phyloP scores from a whole-genome alignment of 495 filamentous ascomycete genomes.

The Margaritispora aquatica region DNA sequence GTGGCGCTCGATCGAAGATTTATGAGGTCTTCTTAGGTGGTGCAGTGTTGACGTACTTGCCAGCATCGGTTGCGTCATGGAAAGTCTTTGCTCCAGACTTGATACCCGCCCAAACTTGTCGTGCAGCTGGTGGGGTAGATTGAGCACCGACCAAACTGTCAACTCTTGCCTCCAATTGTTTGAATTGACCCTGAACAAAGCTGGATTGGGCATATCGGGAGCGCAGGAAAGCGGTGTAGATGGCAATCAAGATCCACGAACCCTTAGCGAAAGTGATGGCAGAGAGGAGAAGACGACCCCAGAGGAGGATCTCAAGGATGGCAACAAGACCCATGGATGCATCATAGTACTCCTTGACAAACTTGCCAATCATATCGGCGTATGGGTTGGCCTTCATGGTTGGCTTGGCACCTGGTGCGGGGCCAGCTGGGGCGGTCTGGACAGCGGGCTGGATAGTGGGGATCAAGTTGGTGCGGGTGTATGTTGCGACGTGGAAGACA shows the following conservation, averaged over 20 bases:
- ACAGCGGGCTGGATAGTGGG: conserved; percentile 51
- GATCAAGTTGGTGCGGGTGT: conserved; percentile 64
- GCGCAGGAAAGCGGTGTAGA: conserved; percentile 92
- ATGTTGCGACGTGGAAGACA: conserved; percentile 93
- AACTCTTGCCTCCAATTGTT: conserved; percentile 61
- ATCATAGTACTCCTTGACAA: conserved; percentile 98
- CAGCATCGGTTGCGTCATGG: conserved; percentile 65
- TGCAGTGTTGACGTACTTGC: conserved; percentile 20
- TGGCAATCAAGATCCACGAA: conserved; percentile 75
- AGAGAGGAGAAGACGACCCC: conserved; percentile 72
- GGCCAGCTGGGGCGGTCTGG: conserved; percentile 33
- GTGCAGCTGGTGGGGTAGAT: conserved; percentile 76
- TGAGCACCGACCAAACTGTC: conserved; percentile 81
- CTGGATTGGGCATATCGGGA: conserved; percentile 83
- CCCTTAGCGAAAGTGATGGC: conserved; percentile 81
- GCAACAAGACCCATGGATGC: conserved; percentile 77
- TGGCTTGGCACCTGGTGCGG: conserved; percentile 57
- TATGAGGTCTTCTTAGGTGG: conserved; percentile 24
- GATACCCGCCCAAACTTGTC: conserved; percentile 74
- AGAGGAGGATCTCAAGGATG: conserved; percentile 68
- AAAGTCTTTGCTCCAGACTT: conserved; percentile 69
- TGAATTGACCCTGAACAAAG: conserved; percentile 80
- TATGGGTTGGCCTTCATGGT: conserved; percentile 58
- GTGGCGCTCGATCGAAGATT: no score
- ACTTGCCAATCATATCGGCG: conserved; percentile 76